These are phyloP conservation scores for Kodamaea nitidulidarum DNA, from an alignment of 805 yeast genomes.

Conservation along the genomic window DNA sequence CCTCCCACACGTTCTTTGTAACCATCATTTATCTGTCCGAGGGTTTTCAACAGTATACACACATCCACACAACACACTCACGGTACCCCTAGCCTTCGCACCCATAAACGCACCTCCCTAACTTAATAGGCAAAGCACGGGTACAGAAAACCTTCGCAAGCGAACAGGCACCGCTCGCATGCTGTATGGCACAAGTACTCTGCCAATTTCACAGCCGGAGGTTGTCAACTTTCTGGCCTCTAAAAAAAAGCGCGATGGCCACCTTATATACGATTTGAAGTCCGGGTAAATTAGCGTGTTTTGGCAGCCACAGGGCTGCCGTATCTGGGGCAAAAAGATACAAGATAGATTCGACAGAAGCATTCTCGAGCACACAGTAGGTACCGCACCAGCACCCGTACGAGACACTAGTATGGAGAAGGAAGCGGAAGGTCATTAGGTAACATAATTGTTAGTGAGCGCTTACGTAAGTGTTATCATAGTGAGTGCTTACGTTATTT, in stretches of 20 bases:
- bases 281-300: slow-evolving; percentile 1
- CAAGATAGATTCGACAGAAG: too few species aligned
- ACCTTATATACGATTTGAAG: background rate
- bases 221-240: slow-evolving; percentile 34
- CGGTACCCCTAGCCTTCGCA: slow-evolving; percentile 10
- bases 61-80: slow-evolving; percentile 16
- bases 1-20: slow-evolving; percentile 39
- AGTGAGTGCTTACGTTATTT: too few species aligned
- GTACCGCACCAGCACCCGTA: too few species aligned
- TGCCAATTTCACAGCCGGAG: slow-evolving; percentile 33
- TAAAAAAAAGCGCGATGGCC: slow-evolving; percentile 9
- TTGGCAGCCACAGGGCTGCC: too few species aligned
- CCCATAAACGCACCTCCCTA: slow-evolving; percentile 30
- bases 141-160: slow-evolving; percentile 20
- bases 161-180: slow-evolving; percentile 11
- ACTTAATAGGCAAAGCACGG: slow-evolving; percentile 35
- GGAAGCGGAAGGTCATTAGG: too few species aligned
- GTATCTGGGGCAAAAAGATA: too few species aligned
- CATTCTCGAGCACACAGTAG: too few species aligned
- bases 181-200: slow-evolving; percentile 16
- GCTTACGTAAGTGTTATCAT: too few species aligned
- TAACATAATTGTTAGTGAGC: too few species aligned
- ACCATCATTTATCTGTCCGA: slow-evolving; percentile 40
- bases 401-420: too few species aligned
- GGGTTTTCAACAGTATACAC: slow-evolving; percentile 25